A percentile compares a stretch with the other conserved stretches of the same genome.
phyloP scores from a whole-genome alignment of 2,329 filamentous ascomycete genomes.

The Colletotrichum sp. region DNA sequence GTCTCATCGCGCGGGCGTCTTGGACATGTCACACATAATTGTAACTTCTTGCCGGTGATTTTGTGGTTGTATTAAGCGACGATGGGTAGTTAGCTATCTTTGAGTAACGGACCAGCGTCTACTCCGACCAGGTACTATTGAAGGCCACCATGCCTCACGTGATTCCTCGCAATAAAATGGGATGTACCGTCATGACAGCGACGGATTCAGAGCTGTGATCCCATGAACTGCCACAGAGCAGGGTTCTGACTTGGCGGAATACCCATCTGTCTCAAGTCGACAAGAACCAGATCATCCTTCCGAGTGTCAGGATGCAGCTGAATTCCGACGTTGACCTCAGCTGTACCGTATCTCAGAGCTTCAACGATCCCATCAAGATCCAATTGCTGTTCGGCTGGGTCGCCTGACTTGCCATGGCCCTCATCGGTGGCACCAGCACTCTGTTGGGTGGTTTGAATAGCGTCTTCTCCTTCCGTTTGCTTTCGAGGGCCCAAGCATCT shows the following conservation, averaged over 20 bases:
- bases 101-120: not conserved
- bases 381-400: not conserved
- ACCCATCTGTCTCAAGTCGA: not conserved
- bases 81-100: not conserved
- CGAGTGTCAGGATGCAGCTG: not conserved
- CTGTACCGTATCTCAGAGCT: not conserved
- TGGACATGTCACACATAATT: not conserved
- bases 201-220: not conserved
- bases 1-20: not conserved
- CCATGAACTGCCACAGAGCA: not conserved
- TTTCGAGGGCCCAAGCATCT: not conserved
- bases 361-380: not conserved
- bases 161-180: not conserved
- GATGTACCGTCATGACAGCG: not conserved
- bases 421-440: not conserved
- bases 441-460: not conserved
- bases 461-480: not conserved
- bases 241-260: not conserved
- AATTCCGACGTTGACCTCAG: not conserved
- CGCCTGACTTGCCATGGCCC: not conserved
- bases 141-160: not conserved
- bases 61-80: not conserved
- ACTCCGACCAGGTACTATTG: not conserved
- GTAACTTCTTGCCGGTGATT: not conserved
- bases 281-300: not conserved